phyloP scores from a whole-genome alignment of 164 flowering plant species.

The Litsea cubeba region DNA sequence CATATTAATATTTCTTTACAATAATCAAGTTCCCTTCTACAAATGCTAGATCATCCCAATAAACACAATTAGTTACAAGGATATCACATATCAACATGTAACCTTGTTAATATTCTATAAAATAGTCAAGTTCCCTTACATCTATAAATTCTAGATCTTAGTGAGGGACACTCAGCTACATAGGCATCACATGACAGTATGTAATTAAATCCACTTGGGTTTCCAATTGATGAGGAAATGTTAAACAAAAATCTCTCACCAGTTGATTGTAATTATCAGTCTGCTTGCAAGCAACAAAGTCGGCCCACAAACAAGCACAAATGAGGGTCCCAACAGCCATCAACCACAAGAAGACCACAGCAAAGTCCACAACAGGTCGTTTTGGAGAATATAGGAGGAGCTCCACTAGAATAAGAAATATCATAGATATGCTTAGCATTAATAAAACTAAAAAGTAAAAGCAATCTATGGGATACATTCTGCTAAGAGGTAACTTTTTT shows the following conservation, averaged over 20 bases:
- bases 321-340: slow-evolving; percentile 90
- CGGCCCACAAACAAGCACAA: slow-evolving; percentile 77
- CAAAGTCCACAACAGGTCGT: slow-evolving; percentile 56
- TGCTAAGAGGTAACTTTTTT: no score
- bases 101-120: no score
- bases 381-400: slow-evolving; percentile 59
- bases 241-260: slow-evolving; percentile 33
- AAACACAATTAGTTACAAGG: no score
- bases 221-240: not conserved
- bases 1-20: no score
- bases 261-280: slow-evolving; percentile 57
- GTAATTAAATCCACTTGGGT: not conserved
- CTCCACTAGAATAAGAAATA: slow-evolving; percentile 49
- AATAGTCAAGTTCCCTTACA: not conserved
- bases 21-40: not conserved
- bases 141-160: no score
- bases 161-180: not conserved
- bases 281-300: slow-evolving; percentile 36
- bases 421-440: no score
- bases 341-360: slow-evolving; percentile 63
- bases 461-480: no score
- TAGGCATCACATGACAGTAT: not conserved
- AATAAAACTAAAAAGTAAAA: no score
- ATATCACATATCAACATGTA: not conserved
- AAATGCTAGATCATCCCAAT: no score